Percentiles rank a stretch among this genome's conserved stretches.
These are phyloP conservation scores for Malassezia equina DNA, from an alignment of 1,284 basidiomycete genomes.

Conservation along the genomic window DNA sequence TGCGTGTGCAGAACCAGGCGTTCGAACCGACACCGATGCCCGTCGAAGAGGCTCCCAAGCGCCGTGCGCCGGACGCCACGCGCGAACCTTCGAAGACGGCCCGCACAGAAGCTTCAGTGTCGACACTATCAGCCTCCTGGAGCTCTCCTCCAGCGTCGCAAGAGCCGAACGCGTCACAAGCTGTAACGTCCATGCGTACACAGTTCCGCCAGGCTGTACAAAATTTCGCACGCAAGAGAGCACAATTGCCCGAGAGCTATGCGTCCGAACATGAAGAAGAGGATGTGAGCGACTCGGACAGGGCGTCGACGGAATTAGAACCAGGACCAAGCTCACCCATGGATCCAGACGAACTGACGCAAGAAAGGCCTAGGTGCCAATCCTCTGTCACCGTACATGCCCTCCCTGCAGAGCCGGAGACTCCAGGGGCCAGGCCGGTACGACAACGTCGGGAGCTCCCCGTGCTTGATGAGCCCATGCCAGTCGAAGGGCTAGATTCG, in stretches of 20 bases:
- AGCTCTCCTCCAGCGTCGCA: background rate
- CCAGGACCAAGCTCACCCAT: background rate
- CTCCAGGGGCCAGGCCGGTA: background rate
- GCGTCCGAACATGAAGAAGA: conserved; percentile 3
- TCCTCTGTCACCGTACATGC: background rate
- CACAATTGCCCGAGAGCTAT: background rate
- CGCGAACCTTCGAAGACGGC: background rate
- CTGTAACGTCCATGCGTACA: background rate
- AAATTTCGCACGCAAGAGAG: conserved; percentile 3
- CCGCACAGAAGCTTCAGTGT: background rate
- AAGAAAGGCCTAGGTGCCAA: background rate
- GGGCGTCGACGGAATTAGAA: too few relatives aligned
- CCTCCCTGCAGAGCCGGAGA: background rate
- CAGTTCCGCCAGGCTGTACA: conserved; percentile 13
- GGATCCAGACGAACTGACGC: background rate
- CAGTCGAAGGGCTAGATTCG: background rate
- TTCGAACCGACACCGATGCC: background rate
- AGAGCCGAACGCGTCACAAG: background rate
- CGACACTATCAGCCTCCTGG: background rate
- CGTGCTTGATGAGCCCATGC: background rate
- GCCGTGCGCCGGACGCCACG: background rate
- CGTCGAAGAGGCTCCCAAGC: background rate
- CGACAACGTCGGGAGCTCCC: background rate
- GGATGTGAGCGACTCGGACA: background rate
- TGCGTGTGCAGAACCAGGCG: conserved; percentile 31